Evolutionary conservation across 1,139 yeast genomes (phyloP), one percentile per base, ranked within the genome.

Genomic region (Pichia cactophila): DNA sequence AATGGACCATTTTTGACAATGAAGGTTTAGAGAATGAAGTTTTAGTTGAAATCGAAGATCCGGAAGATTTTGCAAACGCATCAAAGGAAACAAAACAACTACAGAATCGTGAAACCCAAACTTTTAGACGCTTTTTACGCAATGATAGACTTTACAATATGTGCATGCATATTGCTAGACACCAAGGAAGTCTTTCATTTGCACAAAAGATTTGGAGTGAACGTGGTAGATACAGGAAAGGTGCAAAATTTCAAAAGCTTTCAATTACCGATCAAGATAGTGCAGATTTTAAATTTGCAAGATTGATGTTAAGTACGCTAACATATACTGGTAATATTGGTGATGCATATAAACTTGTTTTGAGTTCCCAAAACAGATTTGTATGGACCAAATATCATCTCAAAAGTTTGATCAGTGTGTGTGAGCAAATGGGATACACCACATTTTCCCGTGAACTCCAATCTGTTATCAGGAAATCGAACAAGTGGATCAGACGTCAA

Each of bases 161-260:
- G 20, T 81, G 86, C 5, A 69, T 89, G 57, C 75, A 77, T 45
- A 88, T 89, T 0, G 86, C 89, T 4, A 76, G 78, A 5, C 70
- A 71, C 45, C 76, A 77, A 58, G 69, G 71, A 29, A 73, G 81
- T 52, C 67, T 74, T 45, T 71, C 70, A 0, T 76, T 83, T 61
- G 89, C 90, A 3, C 80, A 80, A 50, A 64, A 68, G 37, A 71
- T 85, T 1, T 87, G 96, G 95, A 65, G 68, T 2, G 95, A 86
- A 61, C 75, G 96, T 60, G 97, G 96, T 2, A 56, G 64, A 40
- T 87, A 74, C 67, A 72, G 97, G 45, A 80, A 80, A 52, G 73
- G 86, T 0, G 44, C 52, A 0, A 56, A 57, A 1, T 86, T 81
- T 68, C 75, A 70, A 50, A 49, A 56, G 0, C 56, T 81, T 35